Percentiles rank a stretch among this genome's conserved stretches.
Evolutionary conservation across 495 filamentous ascomycete species (phyloP).

Genomic region (Penicillium soppii): DNA sequence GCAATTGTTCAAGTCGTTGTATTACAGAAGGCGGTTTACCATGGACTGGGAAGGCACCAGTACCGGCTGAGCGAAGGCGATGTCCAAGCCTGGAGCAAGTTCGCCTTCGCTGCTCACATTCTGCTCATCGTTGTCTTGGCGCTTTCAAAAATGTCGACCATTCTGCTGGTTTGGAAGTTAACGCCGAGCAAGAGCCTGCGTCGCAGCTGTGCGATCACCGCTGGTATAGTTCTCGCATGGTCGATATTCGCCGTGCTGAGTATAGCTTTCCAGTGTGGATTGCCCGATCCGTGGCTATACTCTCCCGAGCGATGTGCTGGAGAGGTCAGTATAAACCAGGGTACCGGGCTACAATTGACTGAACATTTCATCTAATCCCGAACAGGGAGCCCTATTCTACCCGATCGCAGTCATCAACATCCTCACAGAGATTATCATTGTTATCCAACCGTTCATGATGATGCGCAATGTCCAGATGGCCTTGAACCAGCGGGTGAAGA

Average conservation of each 20-base stretch:
- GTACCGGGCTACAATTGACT: not conserved
- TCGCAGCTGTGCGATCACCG: conserved; percentile 14
- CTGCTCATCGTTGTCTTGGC: conserved; percentile 24
- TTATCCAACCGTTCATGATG: conserved; percentile 23
- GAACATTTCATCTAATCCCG: not conserved
- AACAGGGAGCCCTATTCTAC: conserved; percentile 20
- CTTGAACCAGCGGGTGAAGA: conserved; percentile 18
- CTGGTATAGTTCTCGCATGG: conserved; percentile 15
- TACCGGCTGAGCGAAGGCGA: conserved; percentile 11
- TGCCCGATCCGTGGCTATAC: conserved; percentile 25
- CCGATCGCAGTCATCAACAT: conserved; percentile 23
- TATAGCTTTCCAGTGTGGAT: conserved; percentile 26
- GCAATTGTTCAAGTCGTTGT: conserved; percentile 22
- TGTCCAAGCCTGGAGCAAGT: conserved; percentile 23
- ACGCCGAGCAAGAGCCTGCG: conserved; percentile 22
- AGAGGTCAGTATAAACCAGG: conserved; percentile 11
- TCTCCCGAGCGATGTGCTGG: conserved; percentile 22
- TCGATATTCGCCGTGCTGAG: conserved; percentile 20
- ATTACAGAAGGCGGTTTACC: conserved; percentile 25
- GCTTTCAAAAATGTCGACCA: conserved; percentile 26
- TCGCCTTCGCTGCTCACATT: conserved; percentile 25
- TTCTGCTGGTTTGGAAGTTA: conserved; percentile 26
- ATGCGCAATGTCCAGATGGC: conserved; percentile 26
- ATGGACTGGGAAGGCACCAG: conserved; percentile 27
- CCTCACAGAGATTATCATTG: conserved; percentile 22